These are phyloP conservation scores for Tulasnella sp. DNA, from an alignment of 768 basidiomycete genomes.

Conservation along the genomic window DNA sequence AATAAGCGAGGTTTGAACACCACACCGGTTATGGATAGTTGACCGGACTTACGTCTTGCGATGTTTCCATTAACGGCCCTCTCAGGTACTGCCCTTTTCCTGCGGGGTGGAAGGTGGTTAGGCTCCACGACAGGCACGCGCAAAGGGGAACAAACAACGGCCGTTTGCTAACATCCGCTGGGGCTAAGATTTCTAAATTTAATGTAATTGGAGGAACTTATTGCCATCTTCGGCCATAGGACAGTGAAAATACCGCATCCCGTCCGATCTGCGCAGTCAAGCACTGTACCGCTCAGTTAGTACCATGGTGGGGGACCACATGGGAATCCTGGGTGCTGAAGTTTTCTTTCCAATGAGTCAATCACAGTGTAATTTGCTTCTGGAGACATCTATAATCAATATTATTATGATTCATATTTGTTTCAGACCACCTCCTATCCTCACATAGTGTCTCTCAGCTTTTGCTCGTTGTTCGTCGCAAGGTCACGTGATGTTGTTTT, in stretches of 20 bases:
- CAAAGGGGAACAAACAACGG: background rate
- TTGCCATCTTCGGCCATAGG: background rate
- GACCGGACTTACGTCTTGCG: background rate
- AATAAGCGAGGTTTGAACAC: background rate
- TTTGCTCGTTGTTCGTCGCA: background rate
- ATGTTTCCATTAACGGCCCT: background rate
- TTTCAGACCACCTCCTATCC: background rate
- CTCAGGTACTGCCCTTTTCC: background rate
- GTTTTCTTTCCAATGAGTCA: background rate
- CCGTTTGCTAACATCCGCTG: too few relatives aligned
- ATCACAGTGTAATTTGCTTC: background rate
- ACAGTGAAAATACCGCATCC: slow-evolving; percentile 7
- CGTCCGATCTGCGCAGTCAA: slow-evolving; percentile 9
- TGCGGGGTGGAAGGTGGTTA: background rate
- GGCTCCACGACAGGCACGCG: background rate
- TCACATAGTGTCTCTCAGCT: background rate
- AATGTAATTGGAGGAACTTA: background rate
- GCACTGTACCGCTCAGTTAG: slow-evolving; percentile 5
- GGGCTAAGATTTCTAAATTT: too few relatives aligned
- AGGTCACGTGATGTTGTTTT: slow-evolving; percentile 1
- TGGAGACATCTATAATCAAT: background rate
- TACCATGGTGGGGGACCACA: slow-evolving; percentile 11
- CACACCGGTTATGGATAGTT: background rate
- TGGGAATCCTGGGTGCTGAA: slow-evolving; percentile 6
- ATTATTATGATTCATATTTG: background rate